Evolutionary conservation across 495 filamentous ascomycete genomes (phyloP).

Genomic region (Hapsidospora chrysogenum): DNA sequence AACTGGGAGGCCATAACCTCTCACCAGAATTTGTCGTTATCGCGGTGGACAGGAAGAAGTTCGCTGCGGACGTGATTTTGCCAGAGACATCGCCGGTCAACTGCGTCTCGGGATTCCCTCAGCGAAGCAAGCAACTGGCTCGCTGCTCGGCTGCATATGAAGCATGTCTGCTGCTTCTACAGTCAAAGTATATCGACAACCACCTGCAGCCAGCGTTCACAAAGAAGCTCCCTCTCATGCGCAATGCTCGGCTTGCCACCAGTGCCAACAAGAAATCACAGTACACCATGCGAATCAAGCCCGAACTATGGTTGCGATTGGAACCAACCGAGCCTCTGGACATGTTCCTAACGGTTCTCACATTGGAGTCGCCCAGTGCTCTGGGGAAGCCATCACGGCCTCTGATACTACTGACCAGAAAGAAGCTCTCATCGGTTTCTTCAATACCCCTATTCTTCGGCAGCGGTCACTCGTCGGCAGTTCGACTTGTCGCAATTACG

Average conservation of each 20-base stretch:
- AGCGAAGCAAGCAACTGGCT: conserved; percentile 53
- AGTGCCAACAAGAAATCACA: conserved; percentile 53
- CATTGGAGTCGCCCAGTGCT: conserved; percentile 36
- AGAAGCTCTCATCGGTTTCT: conserved; percentile 45
- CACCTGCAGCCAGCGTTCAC: conserved; percentile 56
- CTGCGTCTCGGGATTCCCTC: conserved; percentile 41
- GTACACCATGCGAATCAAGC: conserved; percentile 69
- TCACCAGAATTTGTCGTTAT: no score
- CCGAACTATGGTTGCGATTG: conserved; percentile 49
- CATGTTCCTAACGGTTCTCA: conserved; percentile 49
- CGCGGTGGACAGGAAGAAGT: conserved; percentile 37
- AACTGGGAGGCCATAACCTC: background rate
- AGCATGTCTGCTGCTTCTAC: conserved; percentile 54
- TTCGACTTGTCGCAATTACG: conserved; percentile 24
- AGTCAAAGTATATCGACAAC: conserved; percentile 50
- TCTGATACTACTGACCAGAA: conserved; percentile 56
- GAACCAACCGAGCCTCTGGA: conserved; percentile 24
- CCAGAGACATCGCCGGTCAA: conserved; percentile 60
- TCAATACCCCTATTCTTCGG: conserved; percentile 56
- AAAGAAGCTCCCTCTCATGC: conserved; percentile 64
- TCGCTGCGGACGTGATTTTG: conserved; percentile 65
- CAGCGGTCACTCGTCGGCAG: conserved; percentile 35
- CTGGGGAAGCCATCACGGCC: conserved; percentile 45
- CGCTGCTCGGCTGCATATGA: conserved; percentile 87
- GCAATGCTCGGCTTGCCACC: conserved; percentile 78